These are phyloP conservation scores for Aspergillus pseudonomiae DNA, from an alignment of 2,329 filamentous ascomycete species.

Conservation along the genomic window DNA sequence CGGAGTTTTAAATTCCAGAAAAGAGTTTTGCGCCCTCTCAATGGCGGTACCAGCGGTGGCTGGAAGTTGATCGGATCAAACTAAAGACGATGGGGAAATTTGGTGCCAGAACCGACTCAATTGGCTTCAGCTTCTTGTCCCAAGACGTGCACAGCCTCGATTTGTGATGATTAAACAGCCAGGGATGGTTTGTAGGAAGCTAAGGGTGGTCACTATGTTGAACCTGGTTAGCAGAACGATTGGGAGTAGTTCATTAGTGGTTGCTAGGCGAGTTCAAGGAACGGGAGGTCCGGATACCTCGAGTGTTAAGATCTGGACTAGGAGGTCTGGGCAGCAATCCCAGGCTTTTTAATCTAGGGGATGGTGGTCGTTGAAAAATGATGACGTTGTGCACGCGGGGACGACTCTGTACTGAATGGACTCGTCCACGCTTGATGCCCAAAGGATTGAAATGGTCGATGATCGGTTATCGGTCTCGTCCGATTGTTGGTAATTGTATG, in stretches of 20 bases:
- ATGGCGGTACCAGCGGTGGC: not conserved
- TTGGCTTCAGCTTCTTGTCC: not conserved
- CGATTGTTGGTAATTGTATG: not conserved
- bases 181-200: not conserved
- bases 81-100: not conserved
- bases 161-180: not conserved
- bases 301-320: not conserved
- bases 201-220: not conserved
- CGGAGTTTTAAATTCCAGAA: not conserved
- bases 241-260: not conserved
- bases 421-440: not conserved
- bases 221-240: not conserved
- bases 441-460: not conserved
- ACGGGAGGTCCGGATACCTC: not conserved
- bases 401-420: not conserved
- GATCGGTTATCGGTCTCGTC: not conserved
- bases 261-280: not conserved
- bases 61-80: not conserved
- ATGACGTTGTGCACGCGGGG: not conserved
- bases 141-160: conserved; percentile 8
- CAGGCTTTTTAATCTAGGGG: too few relatives aligned
- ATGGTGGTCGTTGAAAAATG: not conserved
- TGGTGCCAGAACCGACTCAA: not conserved
- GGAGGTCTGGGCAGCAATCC: too few relatives aligned
- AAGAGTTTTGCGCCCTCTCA: not conserved